Evolutionary conservation across 768 basidiomycete genomes (phyloP).

Genomic region (Pleurotus tuber-regium): DNA sequence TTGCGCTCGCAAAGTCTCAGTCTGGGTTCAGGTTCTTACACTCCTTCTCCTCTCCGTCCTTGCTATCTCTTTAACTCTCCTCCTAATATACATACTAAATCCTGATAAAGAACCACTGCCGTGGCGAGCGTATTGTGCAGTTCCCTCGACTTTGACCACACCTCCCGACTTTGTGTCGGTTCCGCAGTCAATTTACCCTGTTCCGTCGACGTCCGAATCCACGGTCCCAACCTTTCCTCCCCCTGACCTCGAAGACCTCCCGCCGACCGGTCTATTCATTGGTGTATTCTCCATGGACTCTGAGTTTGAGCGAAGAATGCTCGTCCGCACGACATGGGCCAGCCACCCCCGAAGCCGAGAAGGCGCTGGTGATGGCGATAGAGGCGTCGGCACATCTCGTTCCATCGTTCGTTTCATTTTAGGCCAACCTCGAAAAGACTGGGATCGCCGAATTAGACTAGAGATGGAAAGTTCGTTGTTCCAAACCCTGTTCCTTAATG

Average conservation of each 20-base stretch:
- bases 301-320: slow-evolving; percentile 78
- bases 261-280: slow-evolving; percentile 84
- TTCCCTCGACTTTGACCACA: slow-evolving; percentile 49
- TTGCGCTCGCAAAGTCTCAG: slow-evolving; percentile 10
- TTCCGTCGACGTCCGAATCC: slow-evolving; percentile 30
- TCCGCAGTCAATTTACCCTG: slow-evolving; percentile 37
- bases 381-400: slow-evolving; percentile 72
- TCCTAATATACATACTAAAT: slow-evolving; percentile 90
- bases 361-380: slow-evolving; percentile 69
- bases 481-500: slow-evolving; percentile 7
- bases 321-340: slow-evolving; percentile 90
- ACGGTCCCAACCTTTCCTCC: slow-evolving; percentile 62
- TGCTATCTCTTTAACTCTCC: slow-evolving; percentile 79
- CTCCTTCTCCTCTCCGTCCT: slow-evolving; percentile 77
- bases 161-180: slow-evolving; percentile 37
- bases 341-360: slow-evolving; percentile 74
- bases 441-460: slow-evolving; percentile 74
- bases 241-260: slow-evolving; percentile 62
- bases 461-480: slow-evolving; percentile 84
- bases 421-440: slow-evolving; percentile 77
- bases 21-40: slow-evolving; percentile 52
- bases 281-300: slow-evolving; percentile 91
- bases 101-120: slow-evolving; percentile 94
- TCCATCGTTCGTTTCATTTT: slow-evolving; percentile 88
- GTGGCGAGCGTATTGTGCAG: slow-evolving; percentile 91